Conservation (phyloP, 805 yeast species). For the Suhomyces sp. region DNA sequence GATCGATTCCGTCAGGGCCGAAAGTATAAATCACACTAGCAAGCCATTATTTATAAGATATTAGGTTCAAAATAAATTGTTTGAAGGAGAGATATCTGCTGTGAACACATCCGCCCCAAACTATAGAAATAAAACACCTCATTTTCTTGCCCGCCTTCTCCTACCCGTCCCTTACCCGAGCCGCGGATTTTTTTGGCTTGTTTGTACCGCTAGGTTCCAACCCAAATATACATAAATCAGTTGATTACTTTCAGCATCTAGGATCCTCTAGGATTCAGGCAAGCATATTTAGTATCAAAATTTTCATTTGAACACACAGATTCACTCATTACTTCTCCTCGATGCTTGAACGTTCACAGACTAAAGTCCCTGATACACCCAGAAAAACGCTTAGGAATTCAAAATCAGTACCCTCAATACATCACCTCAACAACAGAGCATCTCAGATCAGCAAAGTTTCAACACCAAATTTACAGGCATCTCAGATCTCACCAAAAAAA, state of each 20-base stretch:
- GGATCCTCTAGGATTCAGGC: not conserved
- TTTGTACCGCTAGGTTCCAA: not conserved
- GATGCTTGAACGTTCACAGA: not conserved
- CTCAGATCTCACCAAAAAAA: conserved; percentile 9
- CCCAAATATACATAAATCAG: not conserved
- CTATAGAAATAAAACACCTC: not conserved
- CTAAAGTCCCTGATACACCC: not conserved
- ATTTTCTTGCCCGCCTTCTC: not conserved
- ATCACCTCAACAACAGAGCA: not conserved
- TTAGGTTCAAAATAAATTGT: not conserved
- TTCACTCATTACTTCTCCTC: not conserved
- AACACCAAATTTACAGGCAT: not conserved
- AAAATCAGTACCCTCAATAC: conserved; percentile 5
- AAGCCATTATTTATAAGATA: not conserved
- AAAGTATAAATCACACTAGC: not conserved
- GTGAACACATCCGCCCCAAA: not conserved
- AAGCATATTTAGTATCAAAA: not conserved
- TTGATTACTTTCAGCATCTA: not conserved
- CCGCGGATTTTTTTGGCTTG: not conserved
- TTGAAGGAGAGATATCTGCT: not conserved
- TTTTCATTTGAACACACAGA: not conserved
- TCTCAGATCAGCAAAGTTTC: conserved; percentile 1
- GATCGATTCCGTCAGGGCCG: not conserved
- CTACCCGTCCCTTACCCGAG: not conserved
- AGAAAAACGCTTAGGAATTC: conserved; percentile 3